Evolutionary conservation across 1,284 basidiomycete species (phyloP).

Genomic region (Boletellus deceptivus): DNA sequence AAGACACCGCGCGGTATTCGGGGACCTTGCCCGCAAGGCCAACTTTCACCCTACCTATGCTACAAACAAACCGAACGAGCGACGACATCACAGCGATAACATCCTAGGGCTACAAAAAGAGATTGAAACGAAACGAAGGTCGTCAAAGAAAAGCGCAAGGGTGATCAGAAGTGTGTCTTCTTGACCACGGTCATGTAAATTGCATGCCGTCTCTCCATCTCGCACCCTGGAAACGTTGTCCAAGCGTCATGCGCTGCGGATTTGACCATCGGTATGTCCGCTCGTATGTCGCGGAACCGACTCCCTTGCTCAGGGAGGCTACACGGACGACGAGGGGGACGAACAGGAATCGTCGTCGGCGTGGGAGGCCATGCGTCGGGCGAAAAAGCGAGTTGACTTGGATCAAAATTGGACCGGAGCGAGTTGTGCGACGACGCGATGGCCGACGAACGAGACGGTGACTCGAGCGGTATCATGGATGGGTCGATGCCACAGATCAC

Average conservation of each 20-base stretch:
- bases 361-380: slow-evolving; percentile 22
- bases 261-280: slow-evolving; percentile 1
- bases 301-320: not conserved
- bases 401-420: slow-evolving; percentile 28
- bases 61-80: slow-evolving; percentile 9
- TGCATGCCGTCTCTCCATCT: slow-evolving; percentile 18
- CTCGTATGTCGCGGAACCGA: too few relatives aligned
- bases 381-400: slow-evolving; percentile 5
- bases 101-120: slow-evolving; percentile 24
- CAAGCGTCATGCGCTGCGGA: not conserved
- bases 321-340: slow-evolving; percentile 3
- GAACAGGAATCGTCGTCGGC: slow-evolving; percentile 16
- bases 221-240: not conserved
- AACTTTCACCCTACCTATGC: slow-evolving; percentile 4
- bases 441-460: slow-evolving; percentile 34
- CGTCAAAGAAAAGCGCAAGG: not conserved
- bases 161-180: slow-evolving; percentile 23
- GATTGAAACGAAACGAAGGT: not conserved
- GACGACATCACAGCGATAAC: not conserved
- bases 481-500: slow-evolving; percentile 11
- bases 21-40: not conserved
- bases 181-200: slow-evolving; percentile 43
- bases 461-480: slow-evolving; percentile 27
- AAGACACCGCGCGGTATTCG: not conserved
- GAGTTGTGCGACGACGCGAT: slow-evolving; percentile 31